phyloP scores from a whole-genome alignment of 2,329 filamentous ascomycete genomes.

The Colletotrichum spaethianum region DNA sequence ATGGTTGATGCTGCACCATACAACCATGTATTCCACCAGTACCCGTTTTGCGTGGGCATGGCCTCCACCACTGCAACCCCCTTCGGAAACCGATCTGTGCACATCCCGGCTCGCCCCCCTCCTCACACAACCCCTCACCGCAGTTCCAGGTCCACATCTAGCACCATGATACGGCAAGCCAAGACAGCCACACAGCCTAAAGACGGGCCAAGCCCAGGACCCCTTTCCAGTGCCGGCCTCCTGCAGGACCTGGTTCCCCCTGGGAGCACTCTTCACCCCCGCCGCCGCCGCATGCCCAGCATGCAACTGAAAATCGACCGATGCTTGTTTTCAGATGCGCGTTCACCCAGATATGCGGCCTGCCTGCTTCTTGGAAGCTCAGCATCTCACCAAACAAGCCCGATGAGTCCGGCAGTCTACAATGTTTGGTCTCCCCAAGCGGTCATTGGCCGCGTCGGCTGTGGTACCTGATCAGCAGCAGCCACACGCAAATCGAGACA shows the following conservation, averaged over 20 bases:
- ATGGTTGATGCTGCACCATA: conserved; percentile 21
- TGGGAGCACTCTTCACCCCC: conserved; percentile 1
- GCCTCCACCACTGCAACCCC: conserved; percentile 7
- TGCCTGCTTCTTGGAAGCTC: background rate
- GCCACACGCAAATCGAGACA: conserved; percentile 36
- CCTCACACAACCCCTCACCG: conserved; percentile 27
- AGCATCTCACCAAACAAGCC: conserved; percentile 23
- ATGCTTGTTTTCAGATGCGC: conserved; percentile 5
- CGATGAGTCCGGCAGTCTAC: conserved; percentile 19
- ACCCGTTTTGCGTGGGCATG: background rate
- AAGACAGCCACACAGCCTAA: conserved; percentile 29
- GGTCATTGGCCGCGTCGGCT: conserved; percentile 15
- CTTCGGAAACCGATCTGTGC: conserved; percentile 34
- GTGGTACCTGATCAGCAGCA: conserved; percentile 36
- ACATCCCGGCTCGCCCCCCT: conserved; percentile 28
- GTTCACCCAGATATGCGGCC: background rate
- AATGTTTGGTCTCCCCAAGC: conserved; percentile 3
- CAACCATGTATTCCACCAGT: conserved; percentile 28
- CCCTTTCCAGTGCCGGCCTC: conserved; percentile 16
- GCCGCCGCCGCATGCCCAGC: conserved; percentile 9
- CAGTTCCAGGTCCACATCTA: conserved; percentile 22
- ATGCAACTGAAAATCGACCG: conserved; percentile 4
- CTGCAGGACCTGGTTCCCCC: conserved; percentile 18
- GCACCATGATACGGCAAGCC: conserved; percentile 24
- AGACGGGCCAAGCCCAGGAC: conserved; percentile 29